A percentile compares a stretch with the other conserved stretches of the same genome.
These are phyloP conservation scores for Xylogone sp. DNA, from an alignment of 2,329 filamentous ascomycete genomes.

Conservation along the genomic window DNA sequence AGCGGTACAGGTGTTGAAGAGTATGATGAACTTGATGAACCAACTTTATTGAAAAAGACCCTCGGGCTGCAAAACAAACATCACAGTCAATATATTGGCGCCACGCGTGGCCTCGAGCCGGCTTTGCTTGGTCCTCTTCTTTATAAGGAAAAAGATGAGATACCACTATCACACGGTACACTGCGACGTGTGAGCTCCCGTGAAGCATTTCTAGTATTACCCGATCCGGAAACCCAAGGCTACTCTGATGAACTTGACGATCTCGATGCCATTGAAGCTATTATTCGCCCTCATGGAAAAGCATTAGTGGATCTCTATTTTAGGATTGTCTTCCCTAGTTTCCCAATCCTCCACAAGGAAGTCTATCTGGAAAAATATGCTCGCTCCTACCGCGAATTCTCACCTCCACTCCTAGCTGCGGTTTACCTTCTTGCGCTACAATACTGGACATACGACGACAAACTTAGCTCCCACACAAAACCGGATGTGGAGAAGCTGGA, in stretches of 20 bases:
- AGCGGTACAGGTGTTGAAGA: conserved; percentile 63
- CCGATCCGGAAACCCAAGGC: conserved; percentile 67
- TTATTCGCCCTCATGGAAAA: conserved; percentile 23
- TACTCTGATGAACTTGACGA: conserved; percentile 35
- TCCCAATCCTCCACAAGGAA: conserved; percentile 51
- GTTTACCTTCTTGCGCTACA: conserved; percentile 60
- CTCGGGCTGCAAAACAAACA: conserved; percentile 72
- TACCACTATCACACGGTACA: conserved; percentile 60
- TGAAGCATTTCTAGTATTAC: conserved; percentile 75
- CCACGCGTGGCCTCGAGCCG: conserved; percentile 76
- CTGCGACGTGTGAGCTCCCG: conserved; percentile 70
- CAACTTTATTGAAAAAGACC: conserved; percentile 58
- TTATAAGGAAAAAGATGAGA: conserved; percentile 74
- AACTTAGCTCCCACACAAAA: conserved; percentile 40
- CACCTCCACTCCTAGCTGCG: conserved; percentile 54
- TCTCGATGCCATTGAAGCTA: conserved; percentile 26
- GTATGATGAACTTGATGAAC: conserved; percentile 63
- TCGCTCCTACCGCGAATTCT: conserved; percentile 53
- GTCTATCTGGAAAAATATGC: conserved; percentile 60
- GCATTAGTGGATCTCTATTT: conserved; percentile 23
- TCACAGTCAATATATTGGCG: conserved; percentile 76
- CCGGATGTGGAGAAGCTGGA: conserved; percentile 35
- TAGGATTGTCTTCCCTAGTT: conserved; percentile 45
- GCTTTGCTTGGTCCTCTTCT: conserved; percentile 73
- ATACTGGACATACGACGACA: conserved; percentile 56